phyloP scores from a whole-genome alignment of 345 rosid genomes.

The Brassica incana region DNA sequence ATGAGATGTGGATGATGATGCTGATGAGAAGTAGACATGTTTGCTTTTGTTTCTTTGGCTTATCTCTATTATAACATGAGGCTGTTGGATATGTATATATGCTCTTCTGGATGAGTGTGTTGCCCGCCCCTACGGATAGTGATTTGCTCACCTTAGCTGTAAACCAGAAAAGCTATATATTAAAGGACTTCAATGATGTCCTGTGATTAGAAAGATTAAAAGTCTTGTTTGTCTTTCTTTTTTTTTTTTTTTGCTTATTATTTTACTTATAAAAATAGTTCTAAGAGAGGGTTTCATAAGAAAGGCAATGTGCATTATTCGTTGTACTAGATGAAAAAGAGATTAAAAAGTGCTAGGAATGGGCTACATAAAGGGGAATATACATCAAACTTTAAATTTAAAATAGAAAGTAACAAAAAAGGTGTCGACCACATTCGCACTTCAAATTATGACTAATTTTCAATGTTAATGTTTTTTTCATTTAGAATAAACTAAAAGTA shows the following conservation, averaged over 20 bases:
- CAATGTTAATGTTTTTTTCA: not conserved
- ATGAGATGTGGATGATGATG: slow-evolving; percentile 34
- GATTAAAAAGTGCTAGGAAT: slow-evolving; percentile 26
- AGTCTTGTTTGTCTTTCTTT: not conserved
- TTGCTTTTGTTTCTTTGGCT: slow-evolving; percentile 28
- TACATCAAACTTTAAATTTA: slow-evolving; percentile 17
- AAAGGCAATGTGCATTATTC: slow-evolving; percentile 31
- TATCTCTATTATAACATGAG: not conserved
- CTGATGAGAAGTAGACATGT: slow-evolving; percentile 36
- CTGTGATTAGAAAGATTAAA: slow-evolving; percentile 16
- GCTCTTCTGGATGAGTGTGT: slow-evolving; percentile 24
- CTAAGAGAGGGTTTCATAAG: slow-evolving; percentile 20
- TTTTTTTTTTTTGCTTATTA: not conserved
- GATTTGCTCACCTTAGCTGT: slow-evolving; percentile 52
- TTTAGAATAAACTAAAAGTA: not conserved
- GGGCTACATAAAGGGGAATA: slow-evolving; percentile 33
- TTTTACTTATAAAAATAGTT: not conserved
- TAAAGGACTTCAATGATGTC: slow-evolving; percentile 23
- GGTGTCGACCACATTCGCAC: slow-evolving; percentile 31
- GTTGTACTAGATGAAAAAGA: slow-evolving; percentile 33
- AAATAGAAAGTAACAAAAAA: slow-evolving; percentile 37
- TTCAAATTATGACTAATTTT: not conserved
- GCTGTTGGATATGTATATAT: slow-evolving; percentile 17
- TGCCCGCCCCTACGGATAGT: slow-evolving; percentile 10
- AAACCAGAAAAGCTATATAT: slow-evolving; percentile 7